Evolutionary conservation across 2,329 filamentous ascomycete species (phyloP).

Genomic region (Colletotrichum liriopes): DNA sequence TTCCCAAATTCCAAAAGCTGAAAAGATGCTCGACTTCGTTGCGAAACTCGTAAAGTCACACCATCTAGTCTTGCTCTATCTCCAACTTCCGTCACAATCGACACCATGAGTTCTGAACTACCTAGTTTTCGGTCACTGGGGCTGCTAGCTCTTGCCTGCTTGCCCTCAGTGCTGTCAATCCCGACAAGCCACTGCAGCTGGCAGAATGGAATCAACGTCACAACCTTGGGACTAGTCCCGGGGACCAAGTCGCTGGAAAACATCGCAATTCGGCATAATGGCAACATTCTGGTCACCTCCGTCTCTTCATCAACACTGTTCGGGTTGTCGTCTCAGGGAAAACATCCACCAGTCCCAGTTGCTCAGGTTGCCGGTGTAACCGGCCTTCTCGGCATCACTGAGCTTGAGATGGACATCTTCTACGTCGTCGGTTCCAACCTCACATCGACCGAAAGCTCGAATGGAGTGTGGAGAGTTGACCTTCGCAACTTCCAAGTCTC

Average conservation of each 20-base stretch:
- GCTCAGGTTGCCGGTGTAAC: conserved; percentile 26
- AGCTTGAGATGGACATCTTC: conserved; percentile 44
- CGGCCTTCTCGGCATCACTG: conserved; percentile 42
- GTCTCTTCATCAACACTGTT: conserved; percentile 40
- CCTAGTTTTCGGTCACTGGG: background rate
- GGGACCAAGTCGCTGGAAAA: conserved; percentile 45
- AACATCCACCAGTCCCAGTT: conserved; percentile 37
- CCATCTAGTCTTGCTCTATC: background rate
- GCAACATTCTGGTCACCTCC: conserved; percentile 43
- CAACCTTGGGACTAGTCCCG: background rate
- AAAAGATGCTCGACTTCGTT: too few species aligned
- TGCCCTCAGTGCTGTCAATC: background rate
- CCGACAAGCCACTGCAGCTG: background rate
- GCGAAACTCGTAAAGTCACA: background rate
- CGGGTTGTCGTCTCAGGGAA: conserved; percentile 19
- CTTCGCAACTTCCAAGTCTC: conserved; percentile 27
- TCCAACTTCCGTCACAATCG: background rate
- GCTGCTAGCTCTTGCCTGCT: background rate
- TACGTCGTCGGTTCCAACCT: conserved; percentile 43
- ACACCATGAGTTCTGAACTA: background rate
- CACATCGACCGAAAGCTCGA: conserved; percentile 31
- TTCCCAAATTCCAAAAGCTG: background rate
- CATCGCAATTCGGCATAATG: conserved; percentile 44
- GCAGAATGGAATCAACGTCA: background rate
- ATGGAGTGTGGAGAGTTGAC: conserved; percentile 41